These are phyloP conservation scores for Rhizophagus clarus DNA, from an alignment of 192 early-diverging fungal genomes.

Conservation along the genomic window DNA sequence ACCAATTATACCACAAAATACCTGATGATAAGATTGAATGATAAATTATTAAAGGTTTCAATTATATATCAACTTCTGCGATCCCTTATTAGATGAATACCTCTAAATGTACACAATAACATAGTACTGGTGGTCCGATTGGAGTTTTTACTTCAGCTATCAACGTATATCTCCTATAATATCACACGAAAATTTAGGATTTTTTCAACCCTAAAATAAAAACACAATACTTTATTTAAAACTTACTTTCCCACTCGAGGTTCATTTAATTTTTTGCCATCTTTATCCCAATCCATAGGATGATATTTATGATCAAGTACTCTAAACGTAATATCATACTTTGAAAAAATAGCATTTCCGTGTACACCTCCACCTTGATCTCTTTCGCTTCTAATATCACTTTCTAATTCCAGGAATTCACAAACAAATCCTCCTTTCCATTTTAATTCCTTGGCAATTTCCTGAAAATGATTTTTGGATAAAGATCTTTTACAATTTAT, in stretches of 20 bases:
- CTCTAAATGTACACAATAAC: slow-evolving; percentile 77
- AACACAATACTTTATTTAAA: neutral
- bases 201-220: slow-evolving; percentile 2
- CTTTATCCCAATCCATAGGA: slow-evolving; percentile 69
- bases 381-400: slow-evolving; percentile 50
- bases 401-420: slow-evolving; percentile 75
- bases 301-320: slow-evolving; percentile 69
- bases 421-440: slow-evolving; percentile 69
- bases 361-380: slow-evolving; percentile 80
- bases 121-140: slow-evolving; percentile 56
- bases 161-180: slow-evolving; percentile 59
- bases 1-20: slow-evolving; percentile 74
- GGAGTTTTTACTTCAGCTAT: slow-evolving; percentile 58
- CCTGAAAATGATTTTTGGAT: slow-evolving; percentile 58
- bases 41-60: neutral
- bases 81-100: slow-evolving; percentile 30
- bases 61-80: neutral
- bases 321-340: slow-evolving; percentile 61
- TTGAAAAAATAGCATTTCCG: slow-evolving; percentile 75
- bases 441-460: slow-evolving; percentile 58
- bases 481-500: slow-evolving; percentile 73
- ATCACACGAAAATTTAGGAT: neutral
- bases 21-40: slow-evolving; percentile 24
- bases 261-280: slow-evolving; percentile 62
- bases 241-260: slow-evolving; percentile 64